Percentiles rank a stretch among this genome's conserved stretches.
These are phyloP conservation scores for Isabelozyma gotoi DNA, from an alignment of 805 yeast genomes.

Conservation along the genomic window DNA sequence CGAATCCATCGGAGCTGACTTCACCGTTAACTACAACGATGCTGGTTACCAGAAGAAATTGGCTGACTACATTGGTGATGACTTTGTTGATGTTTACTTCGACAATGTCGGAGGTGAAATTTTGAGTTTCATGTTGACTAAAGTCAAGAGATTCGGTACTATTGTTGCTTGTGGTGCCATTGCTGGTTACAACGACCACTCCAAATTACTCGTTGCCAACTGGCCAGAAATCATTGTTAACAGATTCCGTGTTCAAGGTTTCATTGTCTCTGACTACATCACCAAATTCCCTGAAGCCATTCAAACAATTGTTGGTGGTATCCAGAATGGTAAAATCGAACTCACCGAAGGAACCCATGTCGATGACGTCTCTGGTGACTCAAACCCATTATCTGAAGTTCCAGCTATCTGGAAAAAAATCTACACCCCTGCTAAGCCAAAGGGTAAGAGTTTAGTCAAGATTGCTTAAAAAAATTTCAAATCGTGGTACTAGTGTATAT, in stretches of 20 bases:
- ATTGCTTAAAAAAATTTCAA: conserved; percentile 18
- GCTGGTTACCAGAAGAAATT: conserved; percentile 23
- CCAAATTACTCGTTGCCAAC: conserved; percentile 33
- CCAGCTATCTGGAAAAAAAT: conserved; percentile 50
- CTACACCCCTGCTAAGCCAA: conserved; percentile 43
- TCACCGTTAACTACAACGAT: conserved; percentile 50
- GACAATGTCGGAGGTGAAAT: conserved; percentile 68
- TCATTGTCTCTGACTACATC: conserved; percentile 47
- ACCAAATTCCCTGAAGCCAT: conserved; percentile 38
- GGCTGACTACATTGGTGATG: conserved; percentile 37
- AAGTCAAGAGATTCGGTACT: conserved; percentile 39
- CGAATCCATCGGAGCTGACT: conserved; percentile 54
- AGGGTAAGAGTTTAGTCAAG: conserved; percentile 53
- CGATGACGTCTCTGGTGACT: conserved; percentile 39
- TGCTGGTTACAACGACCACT: conserved; percentile 51
- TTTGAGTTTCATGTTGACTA: conserved; percentile 43
- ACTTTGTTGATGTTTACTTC: conserved; percentile 52
- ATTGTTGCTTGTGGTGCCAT: conserved; percentile 66
- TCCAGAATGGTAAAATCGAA: conserved; percentile 42
- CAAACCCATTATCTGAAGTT: conserved; percentile 35
- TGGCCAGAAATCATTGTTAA: conserved; percentile 47
- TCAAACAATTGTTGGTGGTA: conserved; percentile 30
- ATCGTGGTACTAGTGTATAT: no score
- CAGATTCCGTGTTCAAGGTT: conserved; percentile 53
- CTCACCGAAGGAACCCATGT: conserved; percentile 34